Base-by-base conservation (phyloP, 257 asterid species). In the Forsythia viridissima region DNA sequence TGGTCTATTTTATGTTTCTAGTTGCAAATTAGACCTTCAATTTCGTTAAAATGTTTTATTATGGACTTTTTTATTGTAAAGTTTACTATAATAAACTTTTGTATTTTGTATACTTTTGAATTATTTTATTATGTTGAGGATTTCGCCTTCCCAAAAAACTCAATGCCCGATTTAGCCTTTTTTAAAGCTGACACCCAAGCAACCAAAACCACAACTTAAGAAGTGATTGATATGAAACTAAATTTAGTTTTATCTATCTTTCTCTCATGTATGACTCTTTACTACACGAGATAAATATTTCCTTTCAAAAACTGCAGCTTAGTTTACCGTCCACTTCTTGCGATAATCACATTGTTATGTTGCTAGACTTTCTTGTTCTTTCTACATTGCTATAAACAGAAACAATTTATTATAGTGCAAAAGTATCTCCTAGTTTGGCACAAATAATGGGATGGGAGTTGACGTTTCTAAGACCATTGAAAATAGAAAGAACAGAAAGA, bases 361-460 rank as follows among this genome's bases (percentile, higher is more conserved):
- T 42, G 20, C 40, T 40, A 68, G 24, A 4, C 24, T n/a, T n/a
- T 57, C 30, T 46, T 36, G 65, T 77, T 68, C 66, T 40, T 43
- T 75, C 46, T 59, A 51, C 51, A 9, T 75, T n/a, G 18, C 68
- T 18, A 55, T 52, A 6, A 41, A 12, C 57, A 41, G 18, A 55
- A 24, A 30, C 24, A 48, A 48, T 40, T 40, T 48, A 66, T 69
- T 57, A 52, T 52, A 41, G 38, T 20, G 40, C 44, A 41, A 61
- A 20, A 36, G 16, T 44, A 55, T 76, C 72, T 76, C 44, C 41
- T 24, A 77, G 76, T 9, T 67, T 37, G 24, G 48, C 20, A 59
- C 18, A 39, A 55, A 4, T 30, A 0, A 30, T 30, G 4, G 37
- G 24, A n/a, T 3, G 12, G 13, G 36, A 8, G 8, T 52, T 44